These are phyloP conservation scores for Nosema muscidifuracis DNA, from an alignment of 371 early-diverging fungal genomes.

Conservation along the genomic window DNA sequence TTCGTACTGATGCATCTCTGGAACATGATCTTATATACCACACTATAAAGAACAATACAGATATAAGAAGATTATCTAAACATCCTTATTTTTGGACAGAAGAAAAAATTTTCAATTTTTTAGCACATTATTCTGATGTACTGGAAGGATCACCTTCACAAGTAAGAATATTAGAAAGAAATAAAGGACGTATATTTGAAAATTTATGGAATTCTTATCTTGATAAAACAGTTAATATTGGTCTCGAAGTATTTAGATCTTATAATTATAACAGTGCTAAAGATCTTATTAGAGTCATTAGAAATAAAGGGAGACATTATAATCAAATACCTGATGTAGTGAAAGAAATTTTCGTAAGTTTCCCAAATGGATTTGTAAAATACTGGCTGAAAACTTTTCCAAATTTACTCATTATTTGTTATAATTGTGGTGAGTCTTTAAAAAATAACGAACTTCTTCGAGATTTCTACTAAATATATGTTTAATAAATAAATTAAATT, in stretches of 20 bases:
- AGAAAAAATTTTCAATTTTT: conserved; percentile 43
- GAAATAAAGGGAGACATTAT: conserved; percentile 61
- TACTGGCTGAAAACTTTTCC: conserved; percentile 29
- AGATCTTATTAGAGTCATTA: conserved; percentile 47
- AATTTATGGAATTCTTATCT: conserved; percentile 38
- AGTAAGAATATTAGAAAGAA: conserved; percentile 5
- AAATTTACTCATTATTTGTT: conserved; percentile 18
- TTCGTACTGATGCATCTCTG: neutral
- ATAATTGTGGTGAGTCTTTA: conserved; percentile 24
- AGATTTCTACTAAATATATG: conserved; percentile 32
- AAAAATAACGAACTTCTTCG: conserved; percentile 15
- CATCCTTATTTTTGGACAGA: conserved; percentile 57
- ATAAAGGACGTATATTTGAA: conserved; percentile 25
- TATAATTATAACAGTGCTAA: conserved; percentile 47
- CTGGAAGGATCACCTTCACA: conserved; percentile 32
- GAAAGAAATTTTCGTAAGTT: conserved; percentile 12
- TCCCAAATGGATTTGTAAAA: conserved; percentile 34
- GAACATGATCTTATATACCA: conserved; percentile 38
- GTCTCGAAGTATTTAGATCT: conserved; percentile 21
- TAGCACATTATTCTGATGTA: conserved; percentile 51
- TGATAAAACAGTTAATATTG: conserved; percentile 7
- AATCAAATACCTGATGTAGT: conserved; percentile 30
- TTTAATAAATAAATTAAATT: too few relatives aligned
- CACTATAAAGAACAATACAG: conserved; percentile 3
- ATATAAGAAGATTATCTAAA: neutral